Evolutionary conservation across 1,139 yeast genomes (phyloP).

Genomic region (Blastobotrys arbuscula): DNA sequence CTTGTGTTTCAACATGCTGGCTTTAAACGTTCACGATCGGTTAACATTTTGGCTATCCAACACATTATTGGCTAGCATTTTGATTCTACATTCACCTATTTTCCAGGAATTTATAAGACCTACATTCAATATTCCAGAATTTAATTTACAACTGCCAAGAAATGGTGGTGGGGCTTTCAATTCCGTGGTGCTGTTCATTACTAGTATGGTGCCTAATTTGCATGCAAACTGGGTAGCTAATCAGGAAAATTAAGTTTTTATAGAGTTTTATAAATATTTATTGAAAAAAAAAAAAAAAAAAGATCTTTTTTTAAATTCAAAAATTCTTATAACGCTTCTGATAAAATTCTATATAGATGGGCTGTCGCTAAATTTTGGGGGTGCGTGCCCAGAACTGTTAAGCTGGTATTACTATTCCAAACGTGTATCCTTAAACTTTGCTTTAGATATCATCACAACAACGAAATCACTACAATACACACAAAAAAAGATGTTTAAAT

Average conservation of each 20-base stretch:
- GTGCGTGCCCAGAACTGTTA: no score
- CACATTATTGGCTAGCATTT: constrained; percentile 6
- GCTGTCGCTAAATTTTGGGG: no score
- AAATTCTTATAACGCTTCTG: no score
- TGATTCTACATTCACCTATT: constrained; percentile 8
- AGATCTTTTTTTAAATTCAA: no score
- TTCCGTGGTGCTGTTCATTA: constrained; percentile 3
- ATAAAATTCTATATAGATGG: no score
- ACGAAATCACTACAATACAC: neutral
- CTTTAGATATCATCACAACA: neutral
- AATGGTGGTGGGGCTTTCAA: neutral
- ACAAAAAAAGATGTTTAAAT: constrained; percentile 19
- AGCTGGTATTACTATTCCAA: no score
- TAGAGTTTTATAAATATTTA: no score
- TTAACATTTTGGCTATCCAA: constrained; percentile 13
- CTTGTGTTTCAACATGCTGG: constrained; percentile 5
- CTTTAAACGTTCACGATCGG: constrained; percentile 3
- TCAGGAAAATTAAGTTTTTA: neutral
- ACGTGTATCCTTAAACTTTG: neutral
- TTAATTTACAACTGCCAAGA: neutral
- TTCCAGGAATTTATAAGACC: constrained; percentile 12
- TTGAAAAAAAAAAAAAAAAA: no score
- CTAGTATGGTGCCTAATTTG: constrained; percentile 7
- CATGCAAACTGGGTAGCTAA: constrained; percentile 13
- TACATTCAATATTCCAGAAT: neutral